Percentiles rank a stretch among this genome's conserved stretches.
These are phyloP conservation scores for Wickerhamomyces sp. DNA, from an alignment of 1,139 yeast species.

Conservation along the genomic window DNA sequence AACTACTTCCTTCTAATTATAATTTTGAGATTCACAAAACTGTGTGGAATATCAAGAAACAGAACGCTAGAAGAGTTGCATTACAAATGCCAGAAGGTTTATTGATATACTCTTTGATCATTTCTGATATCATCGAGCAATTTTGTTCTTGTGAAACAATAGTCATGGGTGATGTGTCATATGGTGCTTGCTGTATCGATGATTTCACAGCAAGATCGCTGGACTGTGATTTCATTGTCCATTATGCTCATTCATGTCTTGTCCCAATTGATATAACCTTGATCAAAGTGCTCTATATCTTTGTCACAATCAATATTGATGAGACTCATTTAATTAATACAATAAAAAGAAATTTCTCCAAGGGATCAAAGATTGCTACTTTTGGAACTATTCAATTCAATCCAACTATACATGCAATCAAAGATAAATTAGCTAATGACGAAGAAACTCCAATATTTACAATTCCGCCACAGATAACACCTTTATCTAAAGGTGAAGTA, in stretches of 20 bases:
- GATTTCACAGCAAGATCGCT: constrained; percentile 91
- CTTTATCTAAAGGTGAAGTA: constrained; percentile 93
- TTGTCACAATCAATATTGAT: constrained; percentile 90
- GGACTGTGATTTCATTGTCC: constrained; percentile 92
- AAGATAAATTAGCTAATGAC: constrained; percentile 50
- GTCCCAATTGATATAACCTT: constrained; percentile 92
- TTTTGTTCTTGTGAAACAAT: constrained; percentile 84
- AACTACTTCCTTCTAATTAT: constrained; percentile 81
- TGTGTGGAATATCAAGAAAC: constrained; percentile 82
- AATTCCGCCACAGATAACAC: constrained; percentile 87
- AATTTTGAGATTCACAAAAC: constrained; percentile 96
- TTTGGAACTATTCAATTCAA: constrained; percentile 97
- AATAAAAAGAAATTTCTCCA: constrained; percentile 60
- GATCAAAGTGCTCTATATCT: constrained; percentile 89
- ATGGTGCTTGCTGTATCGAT: constrained; percentile 98
- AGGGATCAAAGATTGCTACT: constrained; percentile 62
- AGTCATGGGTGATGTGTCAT: constrained; percentile 98
- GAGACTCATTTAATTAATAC: constrained; percentile 79
- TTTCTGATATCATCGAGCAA: constrained; percentile 88
- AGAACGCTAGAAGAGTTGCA: constrained; percentile 74
- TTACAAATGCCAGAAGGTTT: constrained; percentile 98
- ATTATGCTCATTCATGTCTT: constrained; percentile 95
- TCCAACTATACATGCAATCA: constrained; percentile 82
- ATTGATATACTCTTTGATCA: constrained; percentile 77
- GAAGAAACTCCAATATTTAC: constrained; percentile 50